Percentiles rank a stretch among this genome's conserved stretches.
phyloP scores from a whole-genome alignment of 345 rosid species.

The Populus ilicifolia region DNA sequence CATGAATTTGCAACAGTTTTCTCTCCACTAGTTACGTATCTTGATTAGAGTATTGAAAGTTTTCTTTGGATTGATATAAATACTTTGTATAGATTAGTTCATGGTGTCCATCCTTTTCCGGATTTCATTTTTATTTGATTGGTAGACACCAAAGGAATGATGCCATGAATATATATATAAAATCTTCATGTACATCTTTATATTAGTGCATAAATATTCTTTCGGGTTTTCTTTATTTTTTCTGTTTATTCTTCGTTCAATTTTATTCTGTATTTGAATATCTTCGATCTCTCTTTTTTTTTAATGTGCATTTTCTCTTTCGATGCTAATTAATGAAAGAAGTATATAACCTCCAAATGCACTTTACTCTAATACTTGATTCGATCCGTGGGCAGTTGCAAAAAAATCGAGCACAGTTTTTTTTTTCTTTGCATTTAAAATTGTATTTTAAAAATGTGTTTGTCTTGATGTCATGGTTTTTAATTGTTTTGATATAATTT shows the following conservation, averaged over 20 bases:
- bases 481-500: too few relatives aligned
- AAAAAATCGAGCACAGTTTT: too few relatives aligned
- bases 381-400: neutral
- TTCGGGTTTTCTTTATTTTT: neutral
- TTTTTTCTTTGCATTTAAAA: too few relatives aligned
- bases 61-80: slow-evolving; percentile 6
- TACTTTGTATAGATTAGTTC: slow-evolving; percentile 36
- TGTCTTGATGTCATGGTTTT: too few relatives aligned
- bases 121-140: slow-evolving; percentile 22
- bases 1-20: slow-evolving; percentile 2
- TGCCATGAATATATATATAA: slow-evolving; percentile 12
- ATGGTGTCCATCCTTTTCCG: slow-evolving; percentile 23
- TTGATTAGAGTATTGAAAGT: slow-evolving; percentile 18
- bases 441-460: too few relatives aligned
- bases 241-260: neutral
- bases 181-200: slow-evolving; percentile 12
- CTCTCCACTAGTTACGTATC: slow-evolving; percentile 7
- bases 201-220: slow-evolving; percentile 15
- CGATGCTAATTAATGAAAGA: neutral
- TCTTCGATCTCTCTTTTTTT: too few relatives aligned
- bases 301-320: neutral
- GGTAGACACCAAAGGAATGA: slow-evolving; percentile 13
- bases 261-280: neutral
- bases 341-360: neutral
- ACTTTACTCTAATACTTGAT: neutral